Base-by-base conservation (phyloP, 352 stramenopile species). In the Phytophthora tubulina region DNA sequence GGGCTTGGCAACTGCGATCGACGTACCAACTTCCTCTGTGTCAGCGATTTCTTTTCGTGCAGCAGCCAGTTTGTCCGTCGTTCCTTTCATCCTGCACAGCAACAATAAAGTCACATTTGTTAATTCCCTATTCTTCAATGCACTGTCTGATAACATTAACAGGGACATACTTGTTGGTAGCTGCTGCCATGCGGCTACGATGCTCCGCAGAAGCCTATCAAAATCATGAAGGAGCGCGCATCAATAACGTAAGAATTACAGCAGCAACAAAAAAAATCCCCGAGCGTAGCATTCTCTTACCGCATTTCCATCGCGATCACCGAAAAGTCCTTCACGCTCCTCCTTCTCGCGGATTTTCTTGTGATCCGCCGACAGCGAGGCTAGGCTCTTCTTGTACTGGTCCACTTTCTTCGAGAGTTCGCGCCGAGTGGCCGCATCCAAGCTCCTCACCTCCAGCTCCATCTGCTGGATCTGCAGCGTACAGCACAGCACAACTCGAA, bases 391-490 rank as follows among this genome's bases (percentile, higher is more conserved):
- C 69, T 94, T 94, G 84, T 96, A 96, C 75, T 96, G 89, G 59
- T 95, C 88, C 39, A 96, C 88, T 55, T 96, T 96, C 77, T 96
- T 96, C 15, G 85, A 93, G 30, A 96, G 79, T 65, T 96, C 89
- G n/a, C 86, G 86, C 15, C 88, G 86, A 38, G 89, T 95, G 21
- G 86, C 84, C 2, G 82, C 63, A 42, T 96, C 89, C 60, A 96
- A 61, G 78, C 85, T 94, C 48, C 89, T 89, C 70, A 95, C 89
- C 78, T 96, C 89, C 45, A 96, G 66, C 72, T 94, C 88, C 89
- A 96, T 96, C 78, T 96, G 89, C 72, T 96, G 88, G 17, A 95
- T 92, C 89, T 96, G 55, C 14, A 69, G 21, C 17, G 38, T 15
- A 55, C 13, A 53, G 6, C n/a, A 39, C 9, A 42, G 9, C 13